Evolutionary conservation across 2,329 filamentous ascomycete species (phyloP), one percentile per base, ranked within the genome.

Genomic region (Calonectria multiphialidica): DNA sequence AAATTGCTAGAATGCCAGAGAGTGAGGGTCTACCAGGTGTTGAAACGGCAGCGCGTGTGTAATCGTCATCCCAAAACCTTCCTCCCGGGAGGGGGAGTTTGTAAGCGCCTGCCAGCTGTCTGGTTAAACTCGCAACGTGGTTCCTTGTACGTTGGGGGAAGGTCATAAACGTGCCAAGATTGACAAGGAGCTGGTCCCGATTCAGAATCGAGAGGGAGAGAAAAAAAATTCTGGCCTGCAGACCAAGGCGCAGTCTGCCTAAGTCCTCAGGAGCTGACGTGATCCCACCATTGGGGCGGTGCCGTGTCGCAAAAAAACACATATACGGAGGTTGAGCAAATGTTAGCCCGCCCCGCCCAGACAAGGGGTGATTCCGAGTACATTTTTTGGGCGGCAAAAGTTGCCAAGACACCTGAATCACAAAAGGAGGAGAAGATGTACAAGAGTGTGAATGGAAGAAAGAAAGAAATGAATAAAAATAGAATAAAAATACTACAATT

Each of bases 91-190:
- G 8, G 28, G 23, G 25, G 57, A 44, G 42, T 59, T 33, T 63
- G 28, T 30, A 55, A 68, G 72, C 73, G 65, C 68, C 18, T 33
- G 74, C 70, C 71, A 73, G 55, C 62, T 64, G 57, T 57, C 57
- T 49, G 55, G 28, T 23, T 49, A 55, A 62, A 50, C 66, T 63
- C 74, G 61, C 62, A 71, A 77, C 74, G 67, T 76, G 59, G 66
- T 67, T 70, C 72, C 67, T 70, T 47, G 28, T 47, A 37, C 64
- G 69, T 70, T 62, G 72, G 21, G 30, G 28, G 49, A 42, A 37
- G 16, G 63, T 40, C 45, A 49, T 45, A 68, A 33, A 68, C 61
- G 45, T 53, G 63, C 47, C 69, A 68, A 70, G 70, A 40, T 62
- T 47, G 65, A 45, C 33, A 55, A 62, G 40, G 16, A 57, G n/a